Percentiles rank a stretch among this genome's conserved stretches.
These are phyloP conservation scores for Croton laevigatus DNA, from an alignment of 441 rosid genomes.

Conservation along the genomic window DNA sequence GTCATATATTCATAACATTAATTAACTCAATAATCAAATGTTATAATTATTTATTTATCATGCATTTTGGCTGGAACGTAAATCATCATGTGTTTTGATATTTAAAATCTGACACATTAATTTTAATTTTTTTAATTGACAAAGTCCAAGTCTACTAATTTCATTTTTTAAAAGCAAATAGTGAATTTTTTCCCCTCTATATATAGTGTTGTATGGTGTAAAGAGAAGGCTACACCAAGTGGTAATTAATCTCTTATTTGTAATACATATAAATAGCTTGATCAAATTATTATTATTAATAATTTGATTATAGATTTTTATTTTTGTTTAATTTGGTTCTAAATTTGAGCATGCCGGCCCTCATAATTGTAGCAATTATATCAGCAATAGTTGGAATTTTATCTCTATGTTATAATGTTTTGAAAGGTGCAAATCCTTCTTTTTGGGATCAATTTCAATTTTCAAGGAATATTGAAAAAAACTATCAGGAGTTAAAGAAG, in stretches of 20 bases:
- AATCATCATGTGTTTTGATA: not conserved
- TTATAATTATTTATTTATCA: too few species aligned
- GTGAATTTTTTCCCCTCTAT: not conserved
- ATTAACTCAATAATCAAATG: too few species aligned
- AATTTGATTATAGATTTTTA: not conserved
- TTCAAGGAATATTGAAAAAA: not conserved
- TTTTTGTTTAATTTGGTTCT: not conserved
- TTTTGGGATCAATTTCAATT: not conserved
- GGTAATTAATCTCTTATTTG: not conserved
- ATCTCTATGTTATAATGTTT: not conserved
- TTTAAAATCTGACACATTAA: too few species aligned
- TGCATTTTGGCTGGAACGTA: not conserved
- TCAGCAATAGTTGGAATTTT: not conserved
- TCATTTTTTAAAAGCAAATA: not conserved
- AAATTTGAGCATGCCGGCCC: too few species aligned
- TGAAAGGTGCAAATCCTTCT: conserved; percentile 2
- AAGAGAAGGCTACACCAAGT: not conserved
- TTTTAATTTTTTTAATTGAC: not conserved
- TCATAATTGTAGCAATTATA: not conserved
- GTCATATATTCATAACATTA: too few species aligned
- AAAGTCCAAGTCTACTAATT: not conserved
- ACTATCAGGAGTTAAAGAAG: not conserved
- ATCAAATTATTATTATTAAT: too few species aligned
- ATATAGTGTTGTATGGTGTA: not conserved
- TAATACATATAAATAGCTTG: too few species aligned